A percentile compares a stretch with the other conserved stretches of the same genome.
These are phyloP conservation scores for Beauveria bassiana DNA, from an alignment of 2,329 filamentous ascomycete species.

Conservation along the genomic window DNA sequence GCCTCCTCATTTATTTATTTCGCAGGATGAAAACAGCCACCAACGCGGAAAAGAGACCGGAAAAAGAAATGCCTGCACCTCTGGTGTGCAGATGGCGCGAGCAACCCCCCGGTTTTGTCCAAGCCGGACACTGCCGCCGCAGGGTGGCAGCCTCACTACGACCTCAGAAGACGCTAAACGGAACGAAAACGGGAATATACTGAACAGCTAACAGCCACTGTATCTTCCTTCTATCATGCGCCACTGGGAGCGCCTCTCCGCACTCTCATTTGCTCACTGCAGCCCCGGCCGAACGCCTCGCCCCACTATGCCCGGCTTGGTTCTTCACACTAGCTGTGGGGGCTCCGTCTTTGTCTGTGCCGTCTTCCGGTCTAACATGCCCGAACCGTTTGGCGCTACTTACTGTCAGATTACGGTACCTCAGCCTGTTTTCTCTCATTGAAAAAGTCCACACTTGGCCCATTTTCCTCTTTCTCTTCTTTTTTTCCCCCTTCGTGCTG, in stretches of 20 bases:
- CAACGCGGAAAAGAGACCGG: background rate
- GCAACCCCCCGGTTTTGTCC: background rate
- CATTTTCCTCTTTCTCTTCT: background rate
- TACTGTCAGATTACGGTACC: background rate
- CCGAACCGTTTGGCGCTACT: background rate
- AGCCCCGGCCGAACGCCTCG: slow-evolving; percentile 1
- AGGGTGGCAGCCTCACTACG: background rate
- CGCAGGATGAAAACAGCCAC: background rate
- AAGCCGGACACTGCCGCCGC: background rate
- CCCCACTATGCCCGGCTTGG: background rate
- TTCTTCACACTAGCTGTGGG: background rate
- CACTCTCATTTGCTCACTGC: background rate
- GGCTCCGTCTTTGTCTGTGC: background rate
- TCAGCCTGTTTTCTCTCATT: no score
- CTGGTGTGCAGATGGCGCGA: background rate
- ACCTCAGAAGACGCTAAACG: background rate
- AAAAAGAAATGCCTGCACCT: background rate
- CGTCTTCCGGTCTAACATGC: background rate
- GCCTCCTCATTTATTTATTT: no score
- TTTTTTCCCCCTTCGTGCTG: no score
- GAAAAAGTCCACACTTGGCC: background rate
- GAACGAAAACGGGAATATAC: background rate
- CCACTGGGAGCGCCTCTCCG: background rate
- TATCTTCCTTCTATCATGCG: background rate
- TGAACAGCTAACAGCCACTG: background rate